Percentiles rank a stretch among this genome's conserved stretches.
Conservation (phyloP, 2,329 filamentous ascomycete species). For the Drechmeria coniospora region DNA sequence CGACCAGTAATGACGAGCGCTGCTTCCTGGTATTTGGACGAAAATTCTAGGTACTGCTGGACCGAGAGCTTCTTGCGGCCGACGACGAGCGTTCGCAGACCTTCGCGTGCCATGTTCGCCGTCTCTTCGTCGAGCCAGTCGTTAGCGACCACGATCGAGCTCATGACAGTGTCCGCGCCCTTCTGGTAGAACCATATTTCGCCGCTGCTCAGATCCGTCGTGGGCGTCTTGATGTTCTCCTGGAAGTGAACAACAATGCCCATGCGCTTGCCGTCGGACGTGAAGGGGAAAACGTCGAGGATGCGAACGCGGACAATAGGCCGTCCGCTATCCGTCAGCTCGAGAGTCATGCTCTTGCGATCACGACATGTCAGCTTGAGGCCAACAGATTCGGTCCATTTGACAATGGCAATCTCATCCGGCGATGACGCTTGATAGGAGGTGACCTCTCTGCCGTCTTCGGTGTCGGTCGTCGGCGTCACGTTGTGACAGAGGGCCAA, state of each 20-base stretch:
- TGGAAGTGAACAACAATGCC: conserved; percentile 87
- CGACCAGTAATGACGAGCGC: conserved; percentile 66
- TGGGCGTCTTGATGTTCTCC: conserved; percentile 33
- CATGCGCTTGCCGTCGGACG: conserved; percentile 96
- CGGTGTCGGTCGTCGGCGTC: conserved; percentile 66
- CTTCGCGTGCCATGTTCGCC: conserved; percentile 98
- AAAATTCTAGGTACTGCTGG: conserved; percentile 71
- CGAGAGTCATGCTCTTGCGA: conserved; percentile 68
- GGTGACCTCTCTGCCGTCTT: conserved; percentile 59
- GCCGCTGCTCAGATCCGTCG: conserved; percentile 37
- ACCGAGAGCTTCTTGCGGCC: conserved; percentile 75
- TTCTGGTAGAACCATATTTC: conserved; percentile 99
- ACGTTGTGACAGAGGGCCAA: conserved; percentile 94
- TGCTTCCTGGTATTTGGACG: conserved; percentile 58
- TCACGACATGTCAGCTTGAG: conserved; percentile 74
- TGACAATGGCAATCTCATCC: conserved; percentile 94
- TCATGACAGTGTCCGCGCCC: conserved; percentile 96
- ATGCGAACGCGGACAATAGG: conserved; percentile 74
- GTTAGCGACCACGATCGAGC: conserved; percentile 83
- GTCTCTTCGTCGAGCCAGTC: conserved; percentile 99
- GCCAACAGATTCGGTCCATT: conserved; percentile 87
- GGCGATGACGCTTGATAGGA: conserved; percentile 95
- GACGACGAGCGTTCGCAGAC: conserved; percentile 82
- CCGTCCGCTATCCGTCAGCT: conserved; percentile 58
- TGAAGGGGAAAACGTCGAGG: conserved; percentile 92